Percentiles rank a stretch among this genome's conserved stretches.
Evolutionary conservation across 768 basidiomycete genomes (phyloP).

Genomic region (Suillus variegatus): DNA sequence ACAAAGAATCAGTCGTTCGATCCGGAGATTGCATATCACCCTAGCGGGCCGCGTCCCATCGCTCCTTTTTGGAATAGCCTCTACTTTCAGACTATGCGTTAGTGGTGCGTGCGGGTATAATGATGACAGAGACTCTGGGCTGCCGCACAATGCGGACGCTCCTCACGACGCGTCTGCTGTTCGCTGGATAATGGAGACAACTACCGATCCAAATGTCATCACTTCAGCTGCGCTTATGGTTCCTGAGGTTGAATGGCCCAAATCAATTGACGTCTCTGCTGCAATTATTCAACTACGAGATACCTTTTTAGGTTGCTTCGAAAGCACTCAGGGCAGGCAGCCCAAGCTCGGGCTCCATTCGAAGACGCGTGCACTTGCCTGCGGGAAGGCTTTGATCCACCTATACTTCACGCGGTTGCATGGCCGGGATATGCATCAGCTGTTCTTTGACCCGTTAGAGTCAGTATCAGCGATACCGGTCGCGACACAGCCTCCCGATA

Average conservation of each 20-base stretch:
- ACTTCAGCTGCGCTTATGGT: slow-evolving; percentile 7
- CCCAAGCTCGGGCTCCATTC: not conserved
- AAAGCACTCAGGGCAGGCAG: not conserved
- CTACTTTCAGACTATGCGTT: not conserved
- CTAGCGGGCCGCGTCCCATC: not conserved
- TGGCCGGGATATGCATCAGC: not conserved
- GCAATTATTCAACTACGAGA: slow-evolving; percentile 5
- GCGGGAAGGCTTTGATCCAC: slow-evolving; percentile 6
- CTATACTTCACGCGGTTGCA: not conserved
- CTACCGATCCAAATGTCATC: slow-evolving; percentile 5
- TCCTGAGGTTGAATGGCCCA: slow-evolving; percentile 7
- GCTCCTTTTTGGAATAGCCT: not conserved
- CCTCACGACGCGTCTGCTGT: slow-evolving; percentile 6
- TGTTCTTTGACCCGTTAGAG: not conserved
- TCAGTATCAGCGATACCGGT: not conserved
- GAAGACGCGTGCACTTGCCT: not conserved
- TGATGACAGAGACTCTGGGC: not conserved
- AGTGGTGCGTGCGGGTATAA: not conserved
- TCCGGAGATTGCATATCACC: not conserved
- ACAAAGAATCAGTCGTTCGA: not conserved
- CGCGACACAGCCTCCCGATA: not conserved
- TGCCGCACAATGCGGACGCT: not conserved
- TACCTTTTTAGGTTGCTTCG: slow-evolving; percentile 7
- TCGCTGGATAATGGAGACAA: slow-evolving; percentile 5
- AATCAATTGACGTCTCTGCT: not conserved